Evolutionary conservation across 2,329 filamentous ascomycete species (phyloP).

Genomic region (Periglandula ipomoeae): DNA sequence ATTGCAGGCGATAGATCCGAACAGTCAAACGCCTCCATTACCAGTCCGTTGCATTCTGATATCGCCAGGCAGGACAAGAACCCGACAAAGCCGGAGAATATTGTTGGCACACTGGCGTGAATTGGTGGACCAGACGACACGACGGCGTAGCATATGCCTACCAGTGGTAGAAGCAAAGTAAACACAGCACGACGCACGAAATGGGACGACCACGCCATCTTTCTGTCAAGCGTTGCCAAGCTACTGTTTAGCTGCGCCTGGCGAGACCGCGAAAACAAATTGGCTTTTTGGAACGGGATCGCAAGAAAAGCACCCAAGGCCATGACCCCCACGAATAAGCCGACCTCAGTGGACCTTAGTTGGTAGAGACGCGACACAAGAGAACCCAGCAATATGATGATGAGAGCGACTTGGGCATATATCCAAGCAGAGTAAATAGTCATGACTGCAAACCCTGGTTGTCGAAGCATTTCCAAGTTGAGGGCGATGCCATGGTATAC

Average conservation of each 20-base stretch:
- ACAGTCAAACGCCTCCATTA: conserved; percentile 79
- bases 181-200: conserved; percentile 60
- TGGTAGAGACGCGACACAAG: conserved; percentile 61
- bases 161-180: conserved; percentile 56
- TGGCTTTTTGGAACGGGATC: conserved; percentile 65
- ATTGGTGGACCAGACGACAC: conserved; percentile 54
- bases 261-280: conserved; percentile 56
- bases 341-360: conserved; percentile 55
- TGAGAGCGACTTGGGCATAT: conserved; percentile 64
- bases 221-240: conserved; percentile 56
- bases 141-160: conserved; percentile 58
- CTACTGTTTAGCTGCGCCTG: conserved; percentile 50
- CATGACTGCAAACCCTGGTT: conserved; percentile 64
- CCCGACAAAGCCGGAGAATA: conserved; percentile 57
- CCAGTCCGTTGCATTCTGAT: conserved; percentile 64
- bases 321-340: conserved; percentile 55
- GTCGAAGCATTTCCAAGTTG: conserved; percentile 60
- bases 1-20: conserved; percentile 67
- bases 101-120: conserved; percentile 52
- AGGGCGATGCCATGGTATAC: conserved; percentile 61
- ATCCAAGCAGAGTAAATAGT: conserved; percentile 70
- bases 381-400: conserved; percentile 64
- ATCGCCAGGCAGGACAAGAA: conserved; percentile 66
- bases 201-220: conserved; percentile 62
- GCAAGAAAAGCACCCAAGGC: conserved; percentile 61